Base-by-base conservation (phyloP, 345 rosid genomes). In the Euclidium syriacum region DNA sequence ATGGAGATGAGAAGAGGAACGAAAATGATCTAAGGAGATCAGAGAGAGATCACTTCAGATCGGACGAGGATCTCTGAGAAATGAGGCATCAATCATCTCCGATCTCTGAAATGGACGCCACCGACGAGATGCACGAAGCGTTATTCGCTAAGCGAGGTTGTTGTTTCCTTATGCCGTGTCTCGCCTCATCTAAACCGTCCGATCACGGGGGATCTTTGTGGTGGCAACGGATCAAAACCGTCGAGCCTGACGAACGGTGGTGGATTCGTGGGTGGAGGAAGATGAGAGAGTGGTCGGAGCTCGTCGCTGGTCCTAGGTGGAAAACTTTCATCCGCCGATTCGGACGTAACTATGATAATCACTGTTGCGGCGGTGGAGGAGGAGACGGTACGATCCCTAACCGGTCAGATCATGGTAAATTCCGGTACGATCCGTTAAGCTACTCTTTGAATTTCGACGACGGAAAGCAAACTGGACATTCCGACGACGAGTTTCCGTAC, bases 381-480 rank as follows among this genome's bases (percentile, higher is more conserved):
- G 35, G 32, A 0, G 49, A 71, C 22, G 58, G 62, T 5, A 25
- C 39, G 5, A 3, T 32, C n/a, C 23, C 33, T 2, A 72, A 60
- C 35, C 59, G 60, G 22, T 6, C 58, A 3, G 70, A 58, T 20
- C 77, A 68, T 0, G 71, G 70, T 29, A 76, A 75, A 49, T 88
- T 77, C 79, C 78, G 77, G 26, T 88, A 91, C 67, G 92, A 88
- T 73, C 83, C 85, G 1, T 25, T 72, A 78, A 91, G 98, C 58
- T 88, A 91, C 59, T 69, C 95, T 0, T 54, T 86, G 58, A 88
- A 91, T 53, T 91, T 91, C 71, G 98, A 88, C 46, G 92, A 88
- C 5, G 89, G 96, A 0, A 52, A 52, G 22, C 66, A 46, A 24
- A 62, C 64, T 39, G 70, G 57, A 25, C 40, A 64, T 10, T 70